Base-by-base conservation (phyloP, 75 land plant genomes). In the Cupressus sempervirens region DNA sequence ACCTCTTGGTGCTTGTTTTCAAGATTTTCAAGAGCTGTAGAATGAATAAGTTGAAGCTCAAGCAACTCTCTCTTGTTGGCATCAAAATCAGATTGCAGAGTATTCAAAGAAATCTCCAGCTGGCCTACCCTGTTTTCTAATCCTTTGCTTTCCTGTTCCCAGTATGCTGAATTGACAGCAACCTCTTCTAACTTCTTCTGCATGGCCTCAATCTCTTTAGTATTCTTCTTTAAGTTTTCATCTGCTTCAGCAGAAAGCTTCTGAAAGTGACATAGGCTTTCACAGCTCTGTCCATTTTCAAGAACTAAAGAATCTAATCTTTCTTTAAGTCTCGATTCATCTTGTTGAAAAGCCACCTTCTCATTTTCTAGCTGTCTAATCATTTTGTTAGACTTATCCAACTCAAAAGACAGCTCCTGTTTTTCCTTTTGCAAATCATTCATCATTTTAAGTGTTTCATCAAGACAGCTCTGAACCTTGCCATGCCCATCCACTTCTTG, bases 71-170 rank as follows among this genome's bases (percentile, higher is more conserved):
- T 46, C 16, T 43, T 83, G 82, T 83, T 88, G 29, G n/a, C 29
- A 74, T 87, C 85, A 14, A 89, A 20, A 67, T 90, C 89, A 53
- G 48, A 46, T 35, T 85, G 65, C 46, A 93, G 81, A 14, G 36
- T 45, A 35, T 34, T 52, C 77, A 93, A 81, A 13, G 15, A 23
- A 62, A 50, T 35, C 58, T 93, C 91, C 87, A 87, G 84, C 40
- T 81, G 52, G 16, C 43, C 62, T 38, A 86, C 14, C 46, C 48
- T 54, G 18, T 86, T 88, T 73, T 84, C 72, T 56, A 92, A 75
- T 18, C 46, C 80, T 26, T 74, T 48, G 29, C 82, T 84, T 85
- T 92, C 89, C 76, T 73, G 54, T 53, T 85, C 75, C 41, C 82
- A 36, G 67, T 12, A 4, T 46, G 68, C 16, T 18, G 50, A 32